phyloP scores from a whole-genome alignment of 805 yeast species.

The Priceomyces haplophilus region DNA sequence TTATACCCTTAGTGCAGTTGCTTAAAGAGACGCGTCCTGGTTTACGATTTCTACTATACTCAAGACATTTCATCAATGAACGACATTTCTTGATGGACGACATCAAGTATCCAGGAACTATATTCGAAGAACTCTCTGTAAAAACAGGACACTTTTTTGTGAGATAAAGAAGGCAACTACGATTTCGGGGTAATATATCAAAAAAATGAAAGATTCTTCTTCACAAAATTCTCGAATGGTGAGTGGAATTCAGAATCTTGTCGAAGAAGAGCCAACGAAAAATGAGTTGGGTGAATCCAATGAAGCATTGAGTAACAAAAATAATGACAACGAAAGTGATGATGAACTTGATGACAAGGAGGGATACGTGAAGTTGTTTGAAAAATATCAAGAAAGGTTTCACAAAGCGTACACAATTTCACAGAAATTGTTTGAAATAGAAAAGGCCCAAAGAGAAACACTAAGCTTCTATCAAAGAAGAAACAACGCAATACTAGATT shows the following conservation, averaged over 20 bases:
- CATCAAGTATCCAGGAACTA: not conserved
- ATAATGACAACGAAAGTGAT: constrained; percentile 5
- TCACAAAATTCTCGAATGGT: not conserved
- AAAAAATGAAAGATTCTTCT: not conserved
- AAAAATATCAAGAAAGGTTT: constrained; percentile 26
- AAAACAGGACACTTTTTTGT: no score
- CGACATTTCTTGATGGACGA: constrained; percentile 3
- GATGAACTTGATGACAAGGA: constrained; percentile 7
- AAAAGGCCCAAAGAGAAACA: constrained; percentile 34
- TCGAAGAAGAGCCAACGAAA: not conserved
- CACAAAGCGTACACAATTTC: constrained; percentile 21
- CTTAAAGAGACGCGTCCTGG: constrained; percentile 2
- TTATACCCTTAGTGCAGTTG: not conserved
- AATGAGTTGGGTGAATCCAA: constrained; percentile 1
- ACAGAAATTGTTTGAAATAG: constrained; percentile 27
- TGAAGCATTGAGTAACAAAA: constrained; percentile 2
- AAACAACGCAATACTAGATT: constrained; percentile 34
- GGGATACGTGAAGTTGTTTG: constrained; percentile 27
- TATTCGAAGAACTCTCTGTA: not conserved
- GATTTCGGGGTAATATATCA: no score
- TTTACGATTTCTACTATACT: not conserved
- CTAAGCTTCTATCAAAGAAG: constrained; percentile 32
- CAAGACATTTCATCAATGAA: not conserved
- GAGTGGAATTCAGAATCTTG: not conserved
- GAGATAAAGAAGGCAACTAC: no score